Percentiles rank a stretch among this genome's conserved stretches.
These are phyloP conservation scores for Magnusiomyces fungicola DNA, from an alignment of 1,139 yeast genomes.

Conservation along the genomic window DNA sequence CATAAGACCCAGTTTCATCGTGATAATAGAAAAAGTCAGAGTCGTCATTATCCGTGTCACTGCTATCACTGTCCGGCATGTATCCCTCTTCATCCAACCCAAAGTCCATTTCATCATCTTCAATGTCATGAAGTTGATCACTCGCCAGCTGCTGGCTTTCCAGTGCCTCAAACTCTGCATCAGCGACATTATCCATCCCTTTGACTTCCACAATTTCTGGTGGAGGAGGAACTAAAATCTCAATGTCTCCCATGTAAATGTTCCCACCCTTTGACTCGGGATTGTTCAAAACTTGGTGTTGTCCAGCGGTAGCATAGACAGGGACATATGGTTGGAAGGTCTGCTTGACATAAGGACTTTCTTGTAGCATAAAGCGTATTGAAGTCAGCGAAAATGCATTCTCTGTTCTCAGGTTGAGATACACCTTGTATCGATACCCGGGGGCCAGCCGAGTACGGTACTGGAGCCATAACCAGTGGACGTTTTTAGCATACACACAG, in stretches of 20 bases:
- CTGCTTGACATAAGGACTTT: slow-evolving; percentile 11
- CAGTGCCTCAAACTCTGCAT: no score
- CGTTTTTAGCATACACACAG: slow-evolving; percentile 25
- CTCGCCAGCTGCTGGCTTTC: no score
- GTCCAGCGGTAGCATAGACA: slow-evolving; percentile 9
- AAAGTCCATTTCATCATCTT: no score
- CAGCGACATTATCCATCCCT: background rate
- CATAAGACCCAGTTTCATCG: background rate
- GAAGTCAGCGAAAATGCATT: slow-evolving; percentile 21
- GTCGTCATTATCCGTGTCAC: background rate
- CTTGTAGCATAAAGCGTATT: slow-evolving; percentile 18
- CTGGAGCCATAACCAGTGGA: slow-evolving; percentile 21
- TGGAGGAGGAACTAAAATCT: slow-evolving; percentile 4
- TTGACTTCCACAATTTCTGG: background rate
- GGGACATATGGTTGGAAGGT: slow-evolving; percentile 13
- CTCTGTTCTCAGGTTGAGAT: slow-evolving; percentile 20
- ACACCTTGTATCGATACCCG: slow-evolving; percentile 22
- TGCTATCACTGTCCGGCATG: background rate
- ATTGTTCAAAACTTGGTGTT: slow-evolving; percentile 4
- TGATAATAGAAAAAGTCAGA: background rate
- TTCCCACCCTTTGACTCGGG: slow-evolving; percentile 1
- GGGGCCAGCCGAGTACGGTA: slow-evolving; percentile 24
- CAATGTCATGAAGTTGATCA: no score
- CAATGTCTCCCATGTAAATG: slow-evolving; percentile 13
- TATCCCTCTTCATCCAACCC: no score